Evolutionary conservation across 768 basidiomycete species (phyloP).

Genomic region (Xerocomus brunneocitrinus): DNA sequence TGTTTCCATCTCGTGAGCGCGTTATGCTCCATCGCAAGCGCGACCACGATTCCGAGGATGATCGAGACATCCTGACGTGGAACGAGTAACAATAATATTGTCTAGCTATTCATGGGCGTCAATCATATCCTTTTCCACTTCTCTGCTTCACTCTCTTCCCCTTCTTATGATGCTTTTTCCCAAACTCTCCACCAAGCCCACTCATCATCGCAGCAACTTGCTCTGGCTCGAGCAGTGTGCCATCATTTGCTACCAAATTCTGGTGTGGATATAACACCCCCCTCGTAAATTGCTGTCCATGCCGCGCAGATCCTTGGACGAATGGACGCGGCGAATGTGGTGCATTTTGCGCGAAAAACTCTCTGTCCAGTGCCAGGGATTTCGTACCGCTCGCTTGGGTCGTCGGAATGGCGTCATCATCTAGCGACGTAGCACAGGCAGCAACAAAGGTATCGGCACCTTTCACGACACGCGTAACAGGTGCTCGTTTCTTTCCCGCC

Average conservation of each 20-base stretch:
- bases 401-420: conserved; percentile 22
- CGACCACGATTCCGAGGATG: conserved; percentile 60
- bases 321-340: conserved; percentile 56
- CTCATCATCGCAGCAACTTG: conserved; percentile 41
- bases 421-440: neutral
- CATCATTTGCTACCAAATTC: conserved; percentile 72
- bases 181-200: conserved; percentile 32
- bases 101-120: conserved; percentile 2
- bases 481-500: conserved; percentile 83
- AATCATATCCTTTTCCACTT: conserved; percentile 91
- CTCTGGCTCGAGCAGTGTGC: conserved; percentile 49
- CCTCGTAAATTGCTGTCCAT: conserved; percentile 60
- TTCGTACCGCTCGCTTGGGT: conserved; percentile 41
- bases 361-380: conserved; percentile 67
- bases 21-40: conserved; percentile 69
- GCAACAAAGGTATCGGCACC: conserved; percentile 78
- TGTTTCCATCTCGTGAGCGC: conserved; percentile 67
- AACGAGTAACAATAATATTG: conserved; percentile 40
- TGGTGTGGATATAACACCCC: conserved; percentile 78
- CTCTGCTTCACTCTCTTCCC: conserved; percentile 79
- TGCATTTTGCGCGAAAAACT: conserved; percentile 69
- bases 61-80: conserved; percentile 64
- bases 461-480: conserved; percentile 80
- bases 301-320: conserved; percentile 53
- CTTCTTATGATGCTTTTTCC: conserved; percentile 87